Conservation (phyloP, 2,329 filamentous ascomycete species). For the Neonectria sp. region DNA sequence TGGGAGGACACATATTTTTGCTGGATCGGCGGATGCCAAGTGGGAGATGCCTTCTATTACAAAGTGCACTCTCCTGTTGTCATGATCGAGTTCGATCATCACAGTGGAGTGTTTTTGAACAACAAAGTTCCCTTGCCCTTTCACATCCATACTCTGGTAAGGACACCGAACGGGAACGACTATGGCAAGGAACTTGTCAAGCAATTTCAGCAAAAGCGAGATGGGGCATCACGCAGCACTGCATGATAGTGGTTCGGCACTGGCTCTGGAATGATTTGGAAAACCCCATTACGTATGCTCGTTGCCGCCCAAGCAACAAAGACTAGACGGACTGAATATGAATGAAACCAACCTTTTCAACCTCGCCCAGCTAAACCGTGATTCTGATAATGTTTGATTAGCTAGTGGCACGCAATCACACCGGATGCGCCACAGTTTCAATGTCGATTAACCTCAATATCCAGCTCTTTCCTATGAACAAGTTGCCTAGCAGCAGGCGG, state of each 20-base stretch:
- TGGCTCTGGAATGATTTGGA: neutral
- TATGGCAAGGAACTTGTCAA: constrained; percentile 70
- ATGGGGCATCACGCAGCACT: neutral
- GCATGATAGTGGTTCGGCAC: too few relatives aligned
- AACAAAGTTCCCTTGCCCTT: constrained; percentile 81
- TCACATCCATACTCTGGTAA: constrained; percentile 81
- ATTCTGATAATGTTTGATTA: too few relatives aligned
- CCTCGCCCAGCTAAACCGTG: too few relatives aligned
- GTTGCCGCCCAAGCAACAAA: neutral
- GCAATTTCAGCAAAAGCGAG: constrained; percentile 10
- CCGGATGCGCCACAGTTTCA: too few relatives aligned
- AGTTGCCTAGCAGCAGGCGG: too few relatives aligned
- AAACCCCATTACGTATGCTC: neutral
- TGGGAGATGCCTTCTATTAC: constrained; percentile 81
- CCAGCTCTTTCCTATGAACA: too few relatives aligned
- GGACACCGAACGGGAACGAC: constrained; percentile 81
- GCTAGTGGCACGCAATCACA: too few relatives aligned
- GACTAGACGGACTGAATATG: neutral
- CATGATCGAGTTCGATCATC: constrained; percentile 82
- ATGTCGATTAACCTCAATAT: too few relatives aligned
- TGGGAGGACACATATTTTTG: constrained; percentile 80
- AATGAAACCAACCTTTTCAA: neutral
- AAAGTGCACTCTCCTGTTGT: constrained; percentile 82
- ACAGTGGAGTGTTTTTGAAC: constrained; percentile 81
- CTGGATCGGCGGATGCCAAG: constrained; percentile 80